Evolutionary conservation across 768 basidiomycete genomes (phyloP), one percentile per base, ranked within the genome.

Genomic region (Panaeolus cyanescens): DNA sequence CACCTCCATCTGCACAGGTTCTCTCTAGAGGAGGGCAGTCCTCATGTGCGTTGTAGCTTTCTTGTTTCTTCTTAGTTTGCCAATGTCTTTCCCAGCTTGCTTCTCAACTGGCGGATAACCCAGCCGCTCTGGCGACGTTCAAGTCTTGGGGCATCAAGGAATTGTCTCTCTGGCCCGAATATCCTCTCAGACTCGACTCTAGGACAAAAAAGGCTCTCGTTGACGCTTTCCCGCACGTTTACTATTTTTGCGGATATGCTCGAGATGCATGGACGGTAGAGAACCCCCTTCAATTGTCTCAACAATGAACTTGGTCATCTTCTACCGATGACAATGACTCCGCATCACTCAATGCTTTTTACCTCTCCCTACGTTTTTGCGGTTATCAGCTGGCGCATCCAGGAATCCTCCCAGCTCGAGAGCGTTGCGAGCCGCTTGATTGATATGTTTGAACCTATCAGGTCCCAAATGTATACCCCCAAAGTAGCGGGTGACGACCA

Each of bases 401-500:
- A 99, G 75, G 71, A 98, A 94, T 0, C 96, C 95, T 9, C 92
- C 96, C 0, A 87, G 64, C 42, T 96, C 93, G 5, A 99, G 80
- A 1, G 96, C 95, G 68, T 93, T 92, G 20, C 96, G 83, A 1
- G 96, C 96, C 3, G 94, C 94, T 71, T 96, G 93, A 69, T 96
- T 98, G 73, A 99, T 99, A 68, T 96, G 93, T 70, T 92, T 91
- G 75, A 90, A 93, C 33, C 91, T 79, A 70, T 96, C 95, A 0
- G 95, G 88, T 3, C 94, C 96, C 1, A 99, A 81, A 63, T 93
- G 91, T 12, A 91, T 89, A 0, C 96, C 96, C 13, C 96, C 96
- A 70, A 92, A 98, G 76, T 93, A 96, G 36, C 96, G 87, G 3
- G 95, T 94, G 12, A 99, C 96, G 19, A 98, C 77, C 15, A 99